Percentiles rank a stretch among this genome's conserved stretches.
phyloP scores from a whole-genome alignment of 495 filamentous ascomycete species.

The Xylaria palmicola region DNA sequence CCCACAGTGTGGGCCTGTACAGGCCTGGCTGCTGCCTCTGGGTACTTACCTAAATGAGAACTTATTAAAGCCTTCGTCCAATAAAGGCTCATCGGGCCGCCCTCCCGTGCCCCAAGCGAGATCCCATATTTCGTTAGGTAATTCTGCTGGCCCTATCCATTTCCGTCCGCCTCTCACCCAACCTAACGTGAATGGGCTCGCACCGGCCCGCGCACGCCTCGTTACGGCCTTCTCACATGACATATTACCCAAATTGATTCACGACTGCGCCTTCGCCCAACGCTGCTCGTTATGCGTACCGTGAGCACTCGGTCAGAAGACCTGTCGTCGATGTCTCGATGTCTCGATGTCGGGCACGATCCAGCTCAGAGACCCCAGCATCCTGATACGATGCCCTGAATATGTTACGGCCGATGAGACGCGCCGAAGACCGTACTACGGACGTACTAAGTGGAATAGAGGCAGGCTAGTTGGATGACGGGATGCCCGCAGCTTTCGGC shows the following conservation, averaged over 20 bases:
- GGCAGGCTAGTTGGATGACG: neutral
- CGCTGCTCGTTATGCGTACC: no score
- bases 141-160: neutral
- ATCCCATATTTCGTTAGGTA: neutral
- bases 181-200: neutral
- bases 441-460: neutral
- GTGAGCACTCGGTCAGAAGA: neutral
- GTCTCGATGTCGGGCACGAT: neutral
- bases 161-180: neutral
- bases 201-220: constrained; percentile 10
- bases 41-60: constrained; percentile 8
- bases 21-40: no score
- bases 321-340: neutral
- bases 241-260: constrained; percentile 15
- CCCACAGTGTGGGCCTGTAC: no score
- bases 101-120: neutral
- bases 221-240: constrained; percentile 7
- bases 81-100: constrained; percentile 11
- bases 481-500: constrained; percentile 1
- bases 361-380: neutral
- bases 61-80: constrained; percentile 1
- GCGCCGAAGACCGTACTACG: neutral
- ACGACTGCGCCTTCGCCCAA: no score
- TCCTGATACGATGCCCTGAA: neutral
- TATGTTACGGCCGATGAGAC: neutral